These are phyloP conservation scores for Ustulina deusta DNA, from an alignment of 2,329 filamentous ascomycete species.

Conservation along the genomic window DNA sequence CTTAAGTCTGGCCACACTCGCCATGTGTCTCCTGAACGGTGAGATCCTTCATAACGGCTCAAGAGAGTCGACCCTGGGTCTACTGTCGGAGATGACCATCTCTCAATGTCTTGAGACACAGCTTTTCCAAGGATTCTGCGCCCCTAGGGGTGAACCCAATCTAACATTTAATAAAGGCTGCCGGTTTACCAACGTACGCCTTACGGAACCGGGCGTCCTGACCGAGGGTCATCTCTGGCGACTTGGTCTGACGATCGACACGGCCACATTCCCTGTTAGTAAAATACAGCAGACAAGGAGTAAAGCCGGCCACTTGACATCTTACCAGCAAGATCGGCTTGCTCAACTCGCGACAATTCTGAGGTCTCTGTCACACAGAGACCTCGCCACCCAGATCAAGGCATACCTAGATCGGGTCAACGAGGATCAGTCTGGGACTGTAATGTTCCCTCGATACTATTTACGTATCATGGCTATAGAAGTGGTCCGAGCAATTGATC, in stretches of 20 bases:
- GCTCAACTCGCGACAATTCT: slow-evolving; percentile 10
- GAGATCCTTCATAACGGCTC: slow-evolving; percentile 45
- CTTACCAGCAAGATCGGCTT: slow-evolving; percentile 23
- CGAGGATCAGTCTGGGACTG: background rate
- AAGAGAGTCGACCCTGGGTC: background rate
- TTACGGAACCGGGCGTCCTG: slow-evolving; percentile 3
- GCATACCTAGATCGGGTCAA: no score
- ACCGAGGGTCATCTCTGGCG: slow-evolving; percentile 25
- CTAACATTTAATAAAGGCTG: slow-evolving; percentile 28
- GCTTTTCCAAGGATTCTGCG: slow-evolving; percentile 12
- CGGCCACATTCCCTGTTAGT: slow-evolving; percentile 16
- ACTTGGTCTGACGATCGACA: slow-evolving; percentile 14
- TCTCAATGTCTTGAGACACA: slow-evolving; percentile 1
- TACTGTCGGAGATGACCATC: slow-evolving; percentile 3
- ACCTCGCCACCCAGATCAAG: slow-evolving; percentile 3
- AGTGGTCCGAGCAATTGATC: slow-evolving; percentile 12
- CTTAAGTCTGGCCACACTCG: slow-evolving; percentile 47
- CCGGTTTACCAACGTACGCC: slow-evolving; percentile 20
- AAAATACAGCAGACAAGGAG: slow-evolving; percentile 3
- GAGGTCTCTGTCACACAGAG: slow-evolving; percentile 7
- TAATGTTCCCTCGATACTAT: background rate
- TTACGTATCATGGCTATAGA: background rate
- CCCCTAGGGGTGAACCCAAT: background rate
- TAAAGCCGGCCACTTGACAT: slow-evolving; percentile 7
- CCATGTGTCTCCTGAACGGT: slow-evolving; percentile 50